phyloP scores from a whole-genome alignment of 2,329 filamentous ascomycete species.

The Hysterium pulicare region DNA sequence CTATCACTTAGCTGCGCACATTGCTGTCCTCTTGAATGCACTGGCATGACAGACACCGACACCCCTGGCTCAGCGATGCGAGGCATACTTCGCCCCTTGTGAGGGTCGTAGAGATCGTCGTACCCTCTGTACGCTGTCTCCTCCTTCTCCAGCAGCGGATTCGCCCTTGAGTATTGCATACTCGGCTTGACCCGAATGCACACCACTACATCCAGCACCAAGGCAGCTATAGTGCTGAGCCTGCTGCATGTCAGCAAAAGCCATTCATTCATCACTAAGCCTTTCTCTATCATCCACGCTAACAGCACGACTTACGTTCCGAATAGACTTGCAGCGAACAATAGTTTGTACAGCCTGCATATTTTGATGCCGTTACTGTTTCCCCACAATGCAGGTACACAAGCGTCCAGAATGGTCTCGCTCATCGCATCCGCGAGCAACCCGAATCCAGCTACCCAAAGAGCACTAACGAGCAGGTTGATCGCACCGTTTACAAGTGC shows the following conservation, averaged over 20 bases:
- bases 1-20: too few relatives aligned
- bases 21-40: too few relatives aligned
- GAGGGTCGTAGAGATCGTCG: neutral
- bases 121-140: neutral
- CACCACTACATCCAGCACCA: slow-evolving; percentile 1
- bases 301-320: slow-evolving; percentile 1
- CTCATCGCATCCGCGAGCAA: slow-evolving; percentile 2
- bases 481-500: neutral
- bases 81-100: neutral
- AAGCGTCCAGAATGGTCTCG: slow-evolving; percentile 4
- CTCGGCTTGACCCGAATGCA: neutral
- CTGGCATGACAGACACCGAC: neutral
- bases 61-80: neutral
- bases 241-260: too few relatives aligned
- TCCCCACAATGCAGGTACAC: neutral
- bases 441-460: slow-evolving; percentile 2
- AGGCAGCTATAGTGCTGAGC: slow-evolving; percentile 2
- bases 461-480: neutral
- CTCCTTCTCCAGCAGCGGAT: neutral
- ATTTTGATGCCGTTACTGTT: neutral
- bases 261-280: too few relatives aligned
- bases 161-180: neutral
- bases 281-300: too few relatives aligned
- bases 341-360: slow-evolving; percentile 1
- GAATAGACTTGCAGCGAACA: slow-evolving; percentile 2